A percentile compares a stretch with the other conserved stretches of the same genome.
These are phyloP conservation scores for Pleomassaria siparia DNA, from an alignment of 2,329 filamentous ascomycete species.

Conservation along the genomic window DNA sequence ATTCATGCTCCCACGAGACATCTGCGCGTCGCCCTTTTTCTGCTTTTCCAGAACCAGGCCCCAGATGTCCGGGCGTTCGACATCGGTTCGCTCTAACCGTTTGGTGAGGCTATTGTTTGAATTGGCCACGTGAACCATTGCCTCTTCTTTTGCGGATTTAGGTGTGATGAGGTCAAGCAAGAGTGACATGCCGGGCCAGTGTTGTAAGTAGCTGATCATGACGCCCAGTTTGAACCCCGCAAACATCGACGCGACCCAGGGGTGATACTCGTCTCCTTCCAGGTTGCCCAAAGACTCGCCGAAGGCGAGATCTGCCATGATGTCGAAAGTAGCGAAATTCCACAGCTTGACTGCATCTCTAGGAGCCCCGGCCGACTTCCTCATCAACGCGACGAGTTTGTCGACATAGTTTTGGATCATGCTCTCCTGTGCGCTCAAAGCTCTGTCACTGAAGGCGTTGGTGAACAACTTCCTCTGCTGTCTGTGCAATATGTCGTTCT, in stretches of 20 bases:
- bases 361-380: conserved; percentile 27
- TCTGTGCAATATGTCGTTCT: conserved; percentile 14
- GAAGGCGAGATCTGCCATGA: conserved; percentile 7
- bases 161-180: conserved; percentile 13
- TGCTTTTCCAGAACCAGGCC: conserved; percentile 33
- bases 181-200: conserved; percentile 3
- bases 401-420: conserved; percentile 41
- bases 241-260: conserved; percentile 23
- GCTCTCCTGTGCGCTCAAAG: conserved; percentile 36
- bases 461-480: conserved; percentile 21
- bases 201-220: conserved; percentile 2
- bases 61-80: conserved; percentile 37
- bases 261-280: conserved; percentile 15
- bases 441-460: conserved; percentile 40
- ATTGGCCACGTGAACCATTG: conserved; percentile 25
- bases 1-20: conserved; percentile 29
- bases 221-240: conserved; percentile 8
- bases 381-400: conserved; percentile 38
- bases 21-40: conserved; percentile 14
- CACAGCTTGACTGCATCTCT: conserved; percentile 28
- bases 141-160: conserved; percentile 22
- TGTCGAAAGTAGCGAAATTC: conserved; percentile 19
- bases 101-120: conserved; percentile 7
- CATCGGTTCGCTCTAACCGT: conserved; percentile 2
- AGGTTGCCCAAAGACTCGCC: conserved; percentile 35